Conservation (phyloP, 2,329 filamentous ascomycete genomes). For the Mycogone perniciosa region DNA sequence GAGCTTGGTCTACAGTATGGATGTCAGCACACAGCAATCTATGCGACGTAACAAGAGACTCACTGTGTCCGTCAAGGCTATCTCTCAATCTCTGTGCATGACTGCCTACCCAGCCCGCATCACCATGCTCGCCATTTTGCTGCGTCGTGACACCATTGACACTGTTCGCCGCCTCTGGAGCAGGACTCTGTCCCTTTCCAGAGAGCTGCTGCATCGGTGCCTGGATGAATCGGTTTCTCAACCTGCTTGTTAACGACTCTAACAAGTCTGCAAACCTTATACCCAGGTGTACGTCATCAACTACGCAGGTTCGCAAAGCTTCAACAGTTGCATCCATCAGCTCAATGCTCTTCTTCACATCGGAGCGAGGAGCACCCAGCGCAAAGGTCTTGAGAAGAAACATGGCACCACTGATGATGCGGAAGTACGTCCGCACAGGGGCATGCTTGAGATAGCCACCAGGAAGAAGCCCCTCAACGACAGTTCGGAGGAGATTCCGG, state of each 20-base stretch:
- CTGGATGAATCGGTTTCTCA: conserved; percentile 68
- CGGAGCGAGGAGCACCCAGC: conserved; percentile 69
- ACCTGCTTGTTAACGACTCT: conserved; percentile 67
- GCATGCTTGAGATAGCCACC: conserved; percentile 74
- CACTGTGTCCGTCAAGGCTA: conserved; percentile 33
- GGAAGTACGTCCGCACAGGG: conserved; percentile 77
- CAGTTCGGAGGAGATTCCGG: conserved; percentile 67
- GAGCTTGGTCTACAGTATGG: conserved; percentile 32
- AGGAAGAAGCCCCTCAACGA: conserved; percentile 69
- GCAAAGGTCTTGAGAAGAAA: conserved; percentile 81
- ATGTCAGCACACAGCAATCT: conserved; percentile 10
- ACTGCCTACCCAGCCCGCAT: conserved; percentile 27
- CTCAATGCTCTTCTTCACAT: conserved; percentile 67
- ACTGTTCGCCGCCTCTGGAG: conserved; percentile 27
- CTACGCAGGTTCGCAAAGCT: conserved; percentile 69
- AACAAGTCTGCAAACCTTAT: conserved; percentile 77
- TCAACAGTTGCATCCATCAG: conserved; percentile 70
- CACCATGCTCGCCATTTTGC: conserved; percentile 19
- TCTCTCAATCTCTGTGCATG: conserved; percentile 37
- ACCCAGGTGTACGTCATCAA: conserved; percentile 81
- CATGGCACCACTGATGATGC: conserved; percentile 80
- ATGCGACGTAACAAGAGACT: conserved; percentile 10
- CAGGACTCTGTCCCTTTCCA: conserved; percentile 37
- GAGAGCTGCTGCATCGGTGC: conserved; percentile 43
- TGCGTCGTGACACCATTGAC: conserved; percentile 17